Base-by-base conservation (phyloP, 2,329 filamentous ascomycete species). In the Lachnellula cervina region DNA sequence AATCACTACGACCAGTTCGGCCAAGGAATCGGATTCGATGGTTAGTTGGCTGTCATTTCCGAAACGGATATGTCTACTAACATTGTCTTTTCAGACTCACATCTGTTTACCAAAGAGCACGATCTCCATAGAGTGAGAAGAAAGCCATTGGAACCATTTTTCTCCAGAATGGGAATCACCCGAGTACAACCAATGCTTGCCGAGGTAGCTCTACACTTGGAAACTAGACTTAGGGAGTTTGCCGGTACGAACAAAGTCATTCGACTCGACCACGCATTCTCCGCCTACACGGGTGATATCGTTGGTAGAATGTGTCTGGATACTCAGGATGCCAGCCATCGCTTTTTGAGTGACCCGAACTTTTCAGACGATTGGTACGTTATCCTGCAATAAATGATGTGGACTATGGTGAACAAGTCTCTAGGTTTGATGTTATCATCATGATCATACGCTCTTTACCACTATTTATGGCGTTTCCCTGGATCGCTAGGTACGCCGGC, bases 391-490 rank as follows among this genome's bases (percentile, higher is more conserved):
- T 4, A 23, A 23, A 23, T 23, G 21, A 23, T 2, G 5, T 23
- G 21, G 21, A 23, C 21, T 23, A 23, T 40, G 9, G 1, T 37
- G 34, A 37, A 37, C 13, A 23, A 23, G 21, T 23, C 21, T 23
- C 21, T 35, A 57, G 52, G 45, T 60, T 19, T 42, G 19, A 52
- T 23, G 14, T 34, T 28, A 6, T 58, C 40, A 64, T 68, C 54
- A 59, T 61, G 16, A 60, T 66, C 25, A 61, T 59, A 17, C 54
- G 62, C 16, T 45, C 50, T 9, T 34, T 68, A 64, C 55, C 59
- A 53, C 47, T 68, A 62, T 48, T 66, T 44, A 23, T 42, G 45
- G 14, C 37, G 35, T 49, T 46, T 52, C 44, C 32, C 46, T 45
- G 32, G 52, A 37, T 40, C 55, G 56, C 49, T 56, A 50, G 16